Evolutionary conservation across 495 filamentous ascomycete species (phyloP), one percentile per base, ranked within the genome.

Genomic region (Aspergillus campestris): DNA sequence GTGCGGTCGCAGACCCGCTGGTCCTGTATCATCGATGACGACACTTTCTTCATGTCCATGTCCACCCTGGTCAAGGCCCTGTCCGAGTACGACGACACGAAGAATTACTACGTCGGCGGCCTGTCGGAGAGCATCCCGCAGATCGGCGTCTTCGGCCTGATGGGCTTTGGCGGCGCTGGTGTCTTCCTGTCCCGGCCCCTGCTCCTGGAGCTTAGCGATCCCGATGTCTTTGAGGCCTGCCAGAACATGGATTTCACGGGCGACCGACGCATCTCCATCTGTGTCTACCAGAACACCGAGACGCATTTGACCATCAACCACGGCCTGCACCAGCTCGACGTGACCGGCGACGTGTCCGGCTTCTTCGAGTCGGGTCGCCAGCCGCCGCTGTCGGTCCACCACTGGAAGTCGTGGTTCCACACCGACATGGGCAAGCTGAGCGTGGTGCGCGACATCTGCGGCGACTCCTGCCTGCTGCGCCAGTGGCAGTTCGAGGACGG

Each of bases 21-120:
- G 81, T 66, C 73, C 9, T 75, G 67, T 39, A 66, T 87, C 30
- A 69, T 85, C 27, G 82, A 87, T 56, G 83, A 87, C 59, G 83
- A 87, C 56, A 85, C 83, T 5, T 83, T 83, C 52, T 80, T 82
- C 63, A 65, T 72, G 0, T 76, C 70, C 13, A 69, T 81, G 59
- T 45, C 59, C 9, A 59, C 60, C 10, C 57, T 83, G n/a, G 56
- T 77, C 5, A 46, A 65, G 3, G 72, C 65, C 27, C 58, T 83
- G 1, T 45, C 30, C 11, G 40, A 57, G 15, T 77, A 77, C 52
- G 69, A 80, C 42, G 55, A 72, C 35, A 60, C 54, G 1, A 56
- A 71, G 34, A 62, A 64, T 11, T 63, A 69, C 48, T 82, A 81
- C 45, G 64, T 82, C 14, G 78, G 80, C 30, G 65, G 73, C 37